These are phyloP conservation scores for Dothistroma septosporum DNA, from an alignment of 2,329 filamentous ascomycete species.

Conservation along the genomic window DNA sequence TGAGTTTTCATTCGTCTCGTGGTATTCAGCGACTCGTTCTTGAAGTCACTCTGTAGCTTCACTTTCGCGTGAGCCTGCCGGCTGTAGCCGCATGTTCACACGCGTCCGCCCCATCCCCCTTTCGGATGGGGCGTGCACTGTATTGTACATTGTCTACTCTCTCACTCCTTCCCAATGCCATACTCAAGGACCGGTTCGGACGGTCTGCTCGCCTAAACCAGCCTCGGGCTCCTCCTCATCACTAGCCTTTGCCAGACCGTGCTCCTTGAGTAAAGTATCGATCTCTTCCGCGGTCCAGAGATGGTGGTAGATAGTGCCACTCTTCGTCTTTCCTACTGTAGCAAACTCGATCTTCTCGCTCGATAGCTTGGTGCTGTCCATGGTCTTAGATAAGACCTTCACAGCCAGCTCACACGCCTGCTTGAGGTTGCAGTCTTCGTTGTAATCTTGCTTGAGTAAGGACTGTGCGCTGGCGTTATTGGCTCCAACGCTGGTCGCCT, in stretches of 20 bases:
- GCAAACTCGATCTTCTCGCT: conserved; percentile 99
- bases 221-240: conserved; percentile 41
- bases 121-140: background rate
- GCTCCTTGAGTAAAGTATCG: conserved; percentile 86
- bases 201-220: conserved; percentile 10
- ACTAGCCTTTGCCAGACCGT: conserved; percentile 86
- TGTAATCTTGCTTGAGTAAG: conserved; percentile 98
- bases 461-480: conserved; percentile 98
- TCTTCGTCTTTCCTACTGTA: conserved; percentile 90
- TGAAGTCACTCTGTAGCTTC: background rate
- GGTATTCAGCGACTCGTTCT: background rate
- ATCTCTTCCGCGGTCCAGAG: conserved; percentile 98
- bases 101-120: background rate
- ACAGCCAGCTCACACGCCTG: conserved; percentile 96
- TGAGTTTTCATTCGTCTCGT: background rate
- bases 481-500: conserved; percentile 93
- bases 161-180: background rate
- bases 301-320: conserved; percentile 96
- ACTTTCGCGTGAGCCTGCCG: conserved; percentile 1
- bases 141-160: conserved; percentile 1
- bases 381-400: conserved; percentile 99
- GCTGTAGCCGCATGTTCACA: background rate
- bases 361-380: conserved; percentile 98
- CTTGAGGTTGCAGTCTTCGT: conserved; percentile 93
- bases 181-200: conserved; percentile 6